Base-by-base conservation (phyloP, 768 basidiomycete genomes). In the Kwoniella heveanensis region DNA sequence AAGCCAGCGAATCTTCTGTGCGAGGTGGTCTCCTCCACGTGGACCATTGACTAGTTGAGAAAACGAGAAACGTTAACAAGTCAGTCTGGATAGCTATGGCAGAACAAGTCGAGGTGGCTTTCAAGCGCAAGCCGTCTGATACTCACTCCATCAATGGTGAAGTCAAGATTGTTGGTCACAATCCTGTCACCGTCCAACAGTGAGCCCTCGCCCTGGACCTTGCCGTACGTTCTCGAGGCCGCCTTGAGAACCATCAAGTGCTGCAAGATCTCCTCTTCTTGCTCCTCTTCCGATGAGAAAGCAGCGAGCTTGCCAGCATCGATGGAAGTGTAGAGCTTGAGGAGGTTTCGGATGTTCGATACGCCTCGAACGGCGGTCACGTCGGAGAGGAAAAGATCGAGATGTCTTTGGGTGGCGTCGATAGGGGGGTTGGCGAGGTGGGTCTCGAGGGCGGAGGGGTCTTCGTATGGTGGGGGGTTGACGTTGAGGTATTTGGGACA, bases 211-310 rank as follows among this genome's bases (percentile, higher is more conserved):
- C 19, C 83, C 83, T 55, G 30, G 51, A 66, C 53, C 52, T 67
- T 63, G 27, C 67, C 74, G 66, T 77, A 80, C 21, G 89, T 90
- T 73, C 91, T 84, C 71, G 89, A 90, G 0, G 88, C 87, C 67
- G 90, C 88, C 83, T 99, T 98, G 82, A 96, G 86, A 48, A 92
- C 88, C 92, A 98, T 96, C 85, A 98, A 86, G 85, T 95, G 90
- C 81, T 94, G 90, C 62, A 99, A 84, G 75, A 97, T 88, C 79
- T 90, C 90, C 77, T 98, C 95, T 81, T 97, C 95, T 67, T 90
- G 90, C 7, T 60, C 67, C 6, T 65, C 71, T 29, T 68, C 64
- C 15, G 57, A 57, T 22, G 73, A 70, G 85, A 98, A 96, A 70
- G 88, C 88, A 0, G 94, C 89, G 26, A 99, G 85, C 82, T 97